A percentile compares a stretch with the other conserved stretches of the same genome.
Conservation (phyloP, 2,329 filamentous ascomycete genomes). For the Lachnellula suecica region DNA sequence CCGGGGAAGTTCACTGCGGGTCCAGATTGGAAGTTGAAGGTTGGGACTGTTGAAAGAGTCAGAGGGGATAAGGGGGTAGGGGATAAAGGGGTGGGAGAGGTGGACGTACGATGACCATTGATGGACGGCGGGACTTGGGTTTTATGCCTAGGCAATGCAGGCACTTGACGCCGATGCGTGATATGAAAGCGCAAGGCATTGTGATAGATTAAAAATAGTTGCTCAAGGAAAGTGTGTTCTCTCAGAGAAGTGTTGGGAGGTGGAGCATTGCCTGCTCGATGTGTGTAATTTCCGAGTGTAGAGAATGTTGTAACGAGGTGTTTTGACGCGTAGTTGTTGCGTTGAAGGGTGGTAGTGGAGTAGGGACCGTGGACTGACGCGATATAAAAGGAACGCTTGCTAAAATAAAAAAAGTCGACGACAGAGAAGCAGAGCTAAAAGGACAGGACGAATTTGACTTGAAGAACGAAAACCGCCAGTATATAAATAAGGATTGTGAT, state of each 20-base stretch:
- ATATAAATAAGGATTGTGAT: constrained; percentile 1
- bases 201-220: background rate
- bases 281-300: background rate
- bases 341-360: background rate
- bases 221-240: background rate
- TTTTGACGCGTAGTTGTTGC: background rate
- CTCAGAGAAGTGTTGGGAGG: background rate
- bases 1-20: constrained; percentile 52
- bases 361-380: background rate
- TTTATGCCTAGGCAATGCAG: constrained; percentile 17
- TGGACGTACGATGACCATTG: constrained; percentile 19
- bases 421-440: background rate
- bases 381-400: constrained; percentile 2
- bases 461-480: constrained; percentile 1
- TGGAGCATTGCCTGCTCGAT: background rate
- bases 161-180: constrained; percentile 15
- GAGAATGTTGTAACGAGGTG: too few relatives aligned
- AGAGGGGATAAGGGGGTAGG: background rate
- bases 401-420: constrained; percentile 3
- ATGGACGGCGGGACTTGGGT: constrained; percentile 12
- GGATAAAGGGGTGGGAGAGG: background rate
- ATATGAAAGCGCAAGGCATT: constrained; percentile 17
- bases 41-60: constrained; percentile 29
- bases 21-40: constrained; percentile 56
- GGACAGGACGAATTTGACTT: background rate